Evolutionary conservation across 169 alveolate species (phyloP).

Genomic region (Cryptosporidium viatorum): DNA sequence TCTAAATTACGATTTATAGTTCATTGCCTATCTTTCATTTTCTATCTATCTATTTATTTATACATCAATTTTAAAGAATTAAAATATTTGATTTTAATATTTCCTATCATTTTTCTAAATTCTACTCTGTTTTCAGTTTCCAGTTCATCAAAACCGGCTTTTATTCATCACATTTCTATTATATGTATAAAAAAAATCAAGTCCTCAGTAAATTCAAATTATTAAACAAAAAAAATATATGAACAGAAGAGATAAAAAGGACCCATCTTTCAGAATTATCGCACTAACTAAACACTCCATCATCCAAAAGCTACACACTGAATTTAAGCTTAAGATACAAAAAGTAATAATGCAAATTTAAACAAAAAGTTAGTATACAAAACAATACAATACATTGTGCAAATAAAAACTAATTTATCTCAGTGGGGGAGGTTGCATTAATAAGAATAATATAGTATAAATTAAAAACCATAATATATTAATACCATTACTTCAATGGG

Average conservation of each 20-base stretch:
- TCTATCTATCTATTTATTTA: too few species aligned
- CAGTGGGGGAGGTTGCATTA: not conserved
- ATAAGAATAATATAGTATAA: conserved; percentile 6
- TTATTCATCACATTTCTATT: too few species aligned
- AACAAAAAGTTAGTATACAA: not conserved
- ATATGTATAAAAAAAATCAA: not conserved
- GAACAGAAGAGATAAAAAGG: too few species aligned
- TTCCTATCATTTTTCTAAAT: not conserved
- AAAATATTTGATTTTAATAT: too few species aligned
- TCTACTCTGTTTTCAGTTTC: too few species aligned
- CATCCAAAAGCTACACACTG: too few species aligned
- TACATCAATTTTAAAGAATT: too few species aligned
- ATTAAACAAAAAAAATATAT: too few species aligned
- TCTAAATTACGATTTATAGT: too few species aligned
- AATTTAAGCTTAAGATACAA: too few species aligned
- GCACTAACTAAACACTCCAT: not conserved
- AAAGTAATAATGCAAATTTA: not conserved
- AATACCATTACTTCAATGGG: not conserved
- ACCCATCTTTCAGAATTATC: not conserved
- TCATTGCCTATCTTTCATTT: not conserved
- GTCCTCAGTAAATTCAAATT: too few species aligned
- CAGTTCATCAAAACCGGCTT: too few species aligned
- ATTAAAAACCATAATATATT: conserved; percentile 2
- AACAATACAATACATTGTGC: not conserved
- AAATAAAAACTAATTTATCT: not conserved